Base-by-base conservation (phyloP, 345 rosid genomes). In the Pistacia vera region DNA sequence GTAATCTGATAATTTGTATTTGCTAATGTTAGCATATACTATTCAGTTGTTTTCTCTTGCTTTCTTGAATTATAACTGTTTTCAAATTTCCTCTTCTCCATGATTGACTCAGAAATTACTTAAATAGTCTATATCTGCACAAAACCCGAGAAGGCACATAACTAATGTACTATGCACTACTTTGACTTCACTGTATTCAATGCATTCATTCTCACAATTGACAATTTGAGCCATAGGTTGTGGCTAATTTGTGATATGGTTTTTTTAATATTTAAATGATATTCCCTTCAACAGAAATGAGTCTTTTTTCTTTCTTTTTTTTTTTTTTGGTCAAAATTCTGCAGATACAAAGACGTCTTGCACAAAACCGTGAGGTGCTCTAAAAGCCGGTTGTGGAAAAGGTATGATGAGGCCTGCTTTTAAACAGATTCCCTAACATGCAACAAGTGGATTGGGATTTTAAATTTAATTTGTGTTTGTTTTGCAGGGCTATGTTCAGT, bases 331-430 rank as follows among this genome's bases (percentile, higher is more conserved):
- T 63, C 36, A 36, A n/a, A 22, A 63, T 28, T 81, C 55, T 51
- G 60, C 78, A 93, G 99, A 81, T 89, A 79, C 97, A 91, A 80
- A 90, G 98, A 81, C 91, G 99, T 61, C 98, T 93, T 35, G 98
- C 98, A 18, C 98, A 93, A 78, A 96, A 96, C 61, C 97, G 98
- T 4, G 98, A 93, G 85, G 99, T 84, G 99, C 99, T 66, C 92
- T 74, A 96, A 96, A 81, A 92, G 99, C 80, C 98, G 99, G 66
- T 66, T 96, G 80, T 86, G 99, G 79, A 93, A 81, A 96, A 96
- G 90, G 99, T 96, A 81, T 11, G 66, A 73, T 54, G 66, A 59
- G 13, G 14, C 36, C 30, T 73, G 58, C 69, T 63, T 44, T 64
- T 25, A 60, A 68, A 38, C 69, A 70, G 35, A 65, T 28, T 12